phyloP scores from a whole-genome alignment of 2,329 filamentous ascomycete species.

The Waltergamsia citrina region DNA sequence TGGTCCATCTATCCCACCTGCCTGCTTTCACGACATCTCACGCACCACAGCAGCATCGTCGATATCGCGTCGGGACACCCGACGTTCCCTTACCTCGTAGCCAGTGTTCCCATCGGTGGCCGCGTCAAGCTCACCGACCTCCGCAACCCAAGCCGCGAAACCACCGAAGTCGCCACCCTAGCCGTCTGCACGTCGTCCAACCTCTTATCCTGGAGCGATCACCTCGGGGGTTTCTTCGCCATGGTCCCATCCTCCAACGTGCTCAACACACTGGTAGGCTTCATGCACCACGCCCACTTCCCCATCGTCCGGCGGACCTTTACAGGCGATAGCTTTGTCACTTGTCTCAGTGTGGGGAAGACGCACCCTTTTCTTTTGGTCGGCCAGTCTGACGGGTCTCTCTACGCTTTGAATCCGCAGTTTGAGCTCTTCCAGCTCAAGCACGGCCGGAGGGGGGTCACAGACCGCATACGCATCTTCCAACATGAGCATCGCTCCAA shows the following conservation, averaged over 20 bases:
- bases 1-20: constrained; percentile 44
- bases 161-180: constrained; percentile 41
- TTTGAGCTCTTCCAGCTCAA: constrained; percentile 26
- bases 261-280: constrained; percentile 41
- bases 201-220: constrained; percentile 44
- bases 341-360: constrained; percentile 37
- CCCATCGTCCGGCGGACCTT: constrained; percentile 42
- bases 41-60: constrained; percentile 44
- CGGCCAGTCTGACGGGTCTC: constrained; percentile 43
- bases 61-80: constrained; percentile 48
- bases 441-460: constrained; percentile 18
- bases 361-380: constrained; percentile 44
- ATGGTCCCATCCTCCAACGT: constrained; percentile 43
- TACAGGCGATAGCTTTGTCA: constrained; percentile 38
- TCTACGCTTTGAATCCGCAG: constrained; percentile 35
- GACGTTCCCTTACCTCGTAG: constrained; percentile 44
- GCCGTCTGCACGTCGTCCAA: constrained; percentile 42
- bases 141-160: constrained; percentile 39
- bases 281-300: constrained; percentile 42
- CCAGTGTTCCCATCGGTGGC: constrained; percentile 44
- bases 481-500: constrained; percentile 42
- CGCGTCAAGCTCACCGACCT: constrained; percentile 43
- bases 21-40: constrained; percentile 39
- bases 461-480: constrained; percentile 30
- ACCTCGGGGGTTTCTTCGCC: constrained; percentile 44